A percentile compares a stretch with the other conserved stretches of the same genome.
These are phyloP conservation scores for Wickerhamiella nectarea DNA, from an alignment of 805 yeast genomes.

Conservation along the genomic window DNA sequence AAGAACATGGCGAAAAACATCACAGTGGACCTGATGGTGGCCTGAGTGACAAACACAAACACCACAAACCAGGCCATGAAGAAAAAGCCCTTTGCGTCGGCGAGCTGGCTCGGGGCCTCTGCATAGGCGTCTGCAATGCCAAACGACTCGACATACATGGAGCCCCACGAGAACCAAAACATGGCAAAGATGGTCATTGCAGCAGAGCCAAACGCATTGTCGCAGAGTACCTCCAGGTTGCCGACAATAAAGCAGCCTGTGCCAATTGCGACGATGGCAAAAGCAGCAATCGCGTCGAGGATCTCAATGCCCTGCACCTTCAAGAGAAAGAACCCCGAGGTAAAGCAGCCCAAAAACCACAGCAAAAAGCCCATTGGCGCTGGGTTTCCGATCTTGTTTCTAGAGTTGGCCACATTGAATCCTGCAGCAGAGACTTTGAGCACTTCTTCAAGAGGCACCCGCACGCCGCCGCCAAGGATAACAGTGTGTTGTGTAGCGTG, in stretches of 20 bases:
- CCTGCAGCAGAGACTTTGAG: constrained; percentile 26
- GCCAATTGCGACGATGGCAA: constrained; percentile 49
- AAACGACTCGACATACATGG: constrained; percentile 36
- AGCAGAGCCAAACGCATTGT: constrained; percentile 49
- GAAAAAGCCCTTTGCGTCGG: constrained; percentile 44
- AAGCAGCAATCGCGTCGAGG: constrained; percentile 41
- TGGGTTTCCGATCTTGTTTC: constrained; percentile 40
- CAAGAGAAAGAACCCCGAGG: constrained; percentile 37
- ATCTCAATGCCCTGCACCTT: constrained; percentile 42
- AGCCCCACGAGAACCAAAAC: constrained; percentile 51
- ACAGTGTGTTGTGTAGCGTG: neutral
- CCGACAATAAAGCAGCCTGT: constrained; percentile 45
- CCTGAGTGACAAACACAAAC: constrained; percentile 38
- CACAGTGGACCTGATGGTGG: constrained; percentile 51
- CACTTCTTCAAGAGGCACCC: constrained; percentile 9
- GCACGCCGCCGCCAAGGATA: constrained; percentile 7
- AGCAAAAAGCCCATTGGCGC: constrained; percentile 47
- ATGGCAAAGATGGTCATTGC: constrained; percentile 34
- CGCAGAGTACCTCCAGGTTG: constrained; percentile 49
- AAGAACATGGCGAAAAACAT: constrained; percentile 46
- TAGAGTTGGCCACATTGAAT: constrained; percentile 21
- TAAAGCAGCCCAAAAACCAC: constrained; percentile 47
- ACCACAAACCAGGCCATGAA: constrained; percentile 50
- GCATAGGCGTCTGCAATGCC: constrained; percentile 34
- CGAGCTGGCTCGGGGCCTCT: constrained; percentile 18